Base-by-base conservation (phyloP, 768 basidiomycete genomes). In the Pleurotus tuoliensis region DNA sequence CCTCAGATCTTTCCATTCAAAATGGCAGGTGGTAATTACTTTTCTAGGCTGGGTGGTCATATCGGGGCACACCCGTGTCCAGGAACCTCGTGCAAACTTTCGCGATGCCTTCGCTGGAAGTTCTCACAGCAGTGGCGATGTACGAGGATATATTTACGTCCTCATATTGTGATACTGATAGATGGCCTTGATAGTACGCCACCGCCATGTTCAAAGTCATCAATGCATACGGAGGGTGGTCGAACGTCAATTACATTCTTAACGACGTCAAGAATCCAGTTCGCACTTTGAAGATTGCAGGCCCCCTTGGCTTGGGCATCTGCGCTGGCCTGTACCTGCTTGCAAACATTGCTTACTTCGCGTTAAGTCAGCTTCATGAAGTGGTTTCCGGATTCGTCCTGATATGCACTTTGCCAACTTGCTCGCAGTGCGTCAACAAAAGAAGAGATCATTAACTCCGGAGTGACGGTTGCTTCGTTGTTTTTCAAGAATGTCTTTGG, bases 401-500 rank as follows among this genome's bases (percentile, higher is more conserved):
- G 8, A 13, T 9, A 15, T 18, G 9, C 11, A 4, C 4, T 5
- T 25, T 25, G 24, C 4, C 4, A 25, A 25, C 30, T 11, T 34
- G 30, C 30, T 34, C 9, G 20, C 20, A 69, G 67, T 1, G 80
- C 79, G 1, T 72, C 78, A 2, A 73, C 80, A 4, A 77, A 81
- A 64, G 66, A 74, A 4, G 73, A 83, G 58, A 82, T 86, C 34
- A 52, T 72, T 30, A 66, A 73, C 8, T 72, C 76, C 0, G 81
- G 79, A 0, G 78, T 79, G 5, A 83, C 81, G 0, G 82, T 85
- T 18, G 84, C 84, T 2, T 73, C 81, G 0, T 63, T 85, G 34
- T 86, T 84, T 64, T 86, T 86, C 65, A 62, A 70, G 55, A 81
- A 82, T 13, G 83, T 86, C 7, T 86, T 85, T 49, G 83, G 84